Percentiles rank a stretch among this genome's conserved stretches.
These are phyloP conservation scores for Ustilago nuda DNA, from an alignment of 1,284 basidiomycete species.

Conservation along the genomic window DNA sequence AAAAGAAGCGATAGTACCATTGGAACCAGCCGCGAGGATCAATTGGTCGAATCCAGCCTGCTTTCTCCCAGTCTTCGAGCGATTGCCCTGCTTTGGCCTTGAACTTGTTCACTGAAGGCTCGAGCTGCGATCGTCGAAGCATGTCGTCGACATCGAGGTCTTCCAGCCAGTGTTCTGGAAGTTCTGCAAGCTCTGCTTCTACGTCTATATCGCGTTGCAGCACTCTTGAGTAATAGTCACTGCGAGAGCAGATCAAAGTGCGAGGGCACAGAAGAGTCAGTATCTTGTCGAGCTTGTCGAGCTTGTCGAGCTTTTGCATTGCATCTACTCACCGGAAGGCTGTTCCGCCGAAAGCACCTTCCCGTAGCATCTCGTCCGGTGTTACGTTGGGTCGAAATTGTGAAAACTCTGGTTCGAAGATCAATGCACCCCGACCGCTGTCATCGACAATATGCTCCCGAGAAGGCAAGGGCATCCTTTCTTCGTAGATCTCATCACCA, in stretches of 20 bases:
- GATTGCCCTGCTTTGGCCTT: conserved; percentile 71
- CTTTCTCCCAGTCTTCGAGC: conserved; percentile 72
- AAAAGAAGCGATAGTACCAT: conserved; percentile 71
- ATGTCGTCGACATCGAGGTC: conserved; percentile 44
- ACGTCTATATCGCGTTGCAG: conserved; percentile 43
- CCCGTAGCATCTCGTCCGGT: conserved; percentile 71
- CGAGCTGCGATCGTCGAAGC: conserved; percentile 57
- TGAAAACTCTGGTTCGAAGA: conserved; percentile 70
- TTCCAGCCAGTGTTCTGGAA: conserved; percentile 54
- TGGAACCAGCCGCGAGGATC: conserved; percentile 72
- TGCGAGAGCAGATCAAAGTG: conserved; percentile 1
- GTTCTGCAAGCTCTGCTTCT: conserved; percentile 49
- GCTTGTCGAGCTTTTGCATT: too few relatives aligned
- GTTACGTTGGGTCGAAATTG: conserved; percentile 71
- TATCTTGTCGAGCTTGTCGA: not conserved
- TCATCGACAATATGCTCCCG: conserved; percentile 20
- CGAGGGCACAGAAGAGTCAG: not conserved
- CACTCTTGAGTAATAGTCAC: conserved; percentile 50
- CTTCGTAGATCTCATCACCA: conserved; percentile 37
- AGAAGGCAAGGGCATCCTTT: conserved; percentile 32
- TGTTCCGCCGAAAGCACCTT: conserved; percentile 71
- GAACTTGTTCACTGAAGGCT: conserved; percentile 70
- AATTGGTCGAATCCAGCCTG: conserved; percentile 71
- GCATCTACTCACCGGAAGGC: conserved; percentile 68
- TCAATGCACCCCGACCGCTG: conserved; percentile 65